Conservation (phyloP, 176 grass and related monocot genomes). For the Cenchrus americanus region DNA sequence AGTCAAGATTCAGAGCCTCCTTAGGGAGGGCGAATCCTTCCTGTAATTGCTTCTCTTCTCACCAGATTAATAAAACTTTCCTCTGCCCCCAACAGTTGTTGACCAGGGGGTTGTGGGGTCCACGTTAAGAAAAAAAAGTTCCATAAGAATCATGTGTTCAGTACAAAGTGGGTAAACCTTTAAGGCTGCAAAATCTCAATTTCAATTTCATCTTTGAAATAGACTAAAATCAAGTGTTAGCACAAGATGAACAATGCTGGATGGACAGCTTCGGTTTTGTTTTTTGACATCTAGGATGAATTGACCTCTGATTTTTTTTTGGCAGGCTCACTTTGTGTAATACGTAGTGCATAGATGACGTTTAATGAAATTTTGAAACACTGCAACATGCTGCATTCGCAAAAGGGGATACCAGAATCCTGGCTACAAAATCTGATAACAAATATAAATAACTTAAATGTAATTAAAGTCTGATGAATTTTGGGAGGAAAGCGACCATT, state of each 20-base stretch:
- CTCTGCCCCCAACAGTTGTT: too few species aligned
- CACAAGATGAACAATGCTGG: not conserved
- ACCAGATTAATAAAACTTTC: too few species aligned
- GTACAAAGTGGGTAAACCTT: not conserved
- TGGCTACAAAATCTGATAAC: not conserved
- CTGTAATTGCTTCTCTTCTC: too few species aligned
- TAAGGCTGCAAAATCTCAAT: not conserved
- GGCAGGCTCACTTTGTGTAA: not conserved
- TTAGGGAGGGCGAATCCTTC: too few species aligned
- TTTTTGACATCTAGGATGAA: conserved; percentile 6
- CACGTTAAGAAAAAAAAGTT: not conserved
- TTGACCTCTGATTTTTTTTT: not conserved
- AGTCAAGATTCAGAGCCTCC: too few species aligned
- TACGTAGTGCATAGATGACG: not conserved
- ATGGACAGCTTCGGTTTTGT: not conserved
- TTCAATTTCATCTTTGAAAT: not conserved
- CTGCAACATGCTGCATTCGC: not conserved
- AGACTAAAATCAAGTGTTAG: not conserved
- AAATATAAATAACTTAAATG: not conserved
- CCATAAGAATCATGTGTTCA: not conserved
- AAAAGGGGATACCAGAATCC: not conserved
- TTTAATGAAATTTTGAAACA: not conserved
- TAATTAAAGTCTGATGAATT: not conserved
- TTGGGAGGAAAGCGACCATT: not conserved
- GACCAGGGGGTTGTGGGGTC: too few species aligned